These are phyloP conservation scores for Mortierella hygrophila DNA, from an alignment of 192 early-diverging fungal species.

Conservation along the genomic window DNA sequence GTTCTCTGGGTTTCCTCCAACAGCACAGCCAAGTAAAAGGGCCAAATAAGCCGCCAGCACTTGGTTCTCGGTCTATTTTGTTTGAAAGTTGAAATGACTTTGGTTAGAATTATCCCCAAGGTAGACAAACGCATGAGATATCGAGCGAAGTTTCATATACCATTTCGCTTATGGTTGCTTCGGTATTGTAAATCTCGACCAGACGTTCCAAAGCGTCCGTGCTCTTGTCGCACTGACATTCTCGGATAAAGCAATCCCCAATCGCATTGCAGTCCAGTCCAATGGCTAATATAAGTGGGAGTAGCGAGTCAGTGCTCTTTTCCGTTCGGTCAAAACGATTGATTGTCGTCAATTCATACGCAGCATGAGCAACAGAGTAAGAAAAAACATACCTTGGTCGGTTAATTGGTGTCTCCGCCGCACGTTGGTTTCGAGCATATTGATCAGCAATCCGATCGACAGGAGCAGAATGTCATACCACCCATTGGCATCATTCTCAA, in stretches of 20 bases:
- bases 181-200: constrained; percentile 43
- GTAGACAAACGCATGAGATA: background rate
- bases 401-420: constrained; percentile 21
- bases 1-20: constrained; percentile 18
- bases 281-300: constrained; percentile 23
- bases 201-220: constrained; percentile 36
- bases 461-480: constrained; percentile 50
- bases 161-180: constrained; percentile 41
- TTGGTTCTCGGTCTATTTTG: constrained; percentile 37
- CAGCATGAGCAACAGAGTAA: background rate
- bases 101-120: background rate
- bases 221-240: constrained; percentile 41
- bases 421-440: constrained; percentile 40
- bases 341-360: background rate
- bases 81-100: background rate
- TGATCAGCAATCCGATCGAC: constrained; percentile 47
- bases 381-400: constrained; percentile 15
- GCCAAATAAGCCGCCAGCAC: constrained; percentile 43
- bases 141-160: background rate
- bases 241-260: constrained; percentile 35
- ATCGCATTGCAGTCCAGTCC: constrained; percentile 36
- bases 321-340: background rate
- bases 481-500: constrained; percentile 36
- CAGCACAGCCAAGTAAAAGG: constrained; percentile 27
- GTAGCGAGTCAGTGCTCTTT: background rate